phyloP scores from a whole-genome alignment of 768 basidiomycete genomes.

The Termitomyces sp. region DNA sequence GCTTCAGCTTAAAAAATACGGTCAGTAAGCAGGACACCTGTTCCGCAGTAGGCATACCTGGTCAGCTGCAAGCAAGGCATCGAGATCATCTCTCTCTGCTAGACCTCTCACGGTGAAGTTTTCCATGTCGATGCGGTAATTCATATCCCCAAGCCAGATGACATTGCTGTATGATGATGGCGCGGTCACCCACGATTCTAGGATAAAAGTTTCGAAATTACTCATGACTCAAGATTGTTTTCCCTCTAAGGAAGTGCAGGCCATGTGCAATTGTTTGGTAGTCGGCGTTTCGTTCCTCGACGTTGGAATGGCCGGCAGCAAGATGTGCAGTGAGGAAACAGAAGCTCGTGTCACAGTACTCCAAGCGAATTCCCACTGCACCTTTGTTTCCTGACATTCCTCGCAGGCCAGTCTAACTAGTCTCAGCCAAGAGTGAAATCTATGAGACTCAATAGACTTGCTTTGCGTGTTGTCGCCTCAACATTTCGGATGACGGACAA shows the following conservation, averaged over 20 bases:
- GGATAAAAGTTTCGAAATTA: conserved; percentile 31
- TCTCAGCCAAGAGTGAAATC: background rate
- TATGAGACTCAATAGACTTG: conserved; percentile 18
- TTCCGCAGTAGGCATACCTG: conserved; percentile 51
- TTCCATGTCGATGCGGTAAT: conserved; percentile 88
- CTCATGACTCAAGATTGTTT: conserved; percentile 88
- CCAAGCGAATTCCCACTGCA: conserved; percentile 88
- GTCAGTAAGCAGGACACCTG: background rate
- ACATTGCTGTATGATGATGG: conserved; percentile 54
- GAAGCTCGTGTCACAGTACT: conserved; percentile 86
- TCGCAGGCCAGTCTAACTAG: conserved; percentile 66
- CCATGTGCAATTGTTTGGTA: conserved; percentile 83
- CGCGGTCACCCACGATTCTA: background rate
- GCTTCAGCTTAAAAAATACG: conserved; percentile 48
- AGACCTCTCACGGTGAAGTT: conserved; percentile 75
- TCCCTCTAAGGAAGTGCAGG: conserved; percentile 85
- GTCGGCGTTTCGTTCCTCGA: conserved; percentile 88
- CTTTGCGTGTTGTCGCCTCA: conserved; percentile 89
- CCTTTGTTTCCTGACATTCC: conserved; percentile 99
- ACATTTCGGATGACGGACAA: conserved; percentile 83
- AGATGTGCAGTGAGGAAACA: conserved; percentile 96
- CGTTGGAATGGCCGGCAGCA: conserved; percentile 90
- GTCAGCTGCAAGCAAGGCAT: conserved; percentile 72
- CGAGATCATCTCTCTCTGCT: conserved; percentile 60
- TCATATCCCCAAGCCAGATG: conserved; percentile 92